These are phyloP conservation scores for Arthrinium phaeospermum DNA, from an alignment of 2,329 filamentous ascomycete species.

Conservation along the genomic window DNA sequence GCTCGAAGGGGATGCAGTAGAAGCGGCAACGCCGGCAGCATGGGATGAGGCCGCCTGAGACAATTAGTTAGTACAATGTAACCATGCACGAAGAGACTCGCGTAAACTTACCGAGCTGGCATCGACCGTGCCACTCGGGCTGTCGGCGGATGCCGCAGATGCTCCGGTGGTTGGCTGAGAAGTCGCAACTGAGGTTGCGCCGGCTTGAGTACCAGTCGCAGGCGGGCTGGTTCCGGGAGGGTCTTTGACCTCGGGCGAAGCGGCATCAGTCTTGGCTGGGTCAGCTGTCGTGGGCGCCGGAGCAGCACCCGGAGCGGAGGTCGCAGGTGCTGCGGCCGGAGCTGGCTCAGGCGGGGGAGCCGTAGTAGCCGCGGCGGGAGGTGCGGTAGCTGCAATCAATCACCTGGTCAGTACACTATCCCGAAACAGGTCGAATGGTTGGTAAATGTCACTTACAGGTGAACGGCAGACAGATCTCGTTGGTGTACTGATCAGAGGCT, in stretches of 20 bases:
- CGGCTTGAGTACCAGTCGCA: conserved; percentile 1
- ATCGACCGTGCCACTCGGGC: neutral
- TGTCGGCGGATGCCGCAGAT: conserved; percentile 6
- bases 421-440: neutral
- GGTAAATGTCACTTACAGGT: conserved; percentile 17
- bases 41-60: neutral
- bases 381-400: conserved; percentile 18
- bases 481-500: neutral
- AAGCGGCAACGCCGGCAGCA: neutral
- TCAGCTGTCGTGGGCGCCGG: neutral
- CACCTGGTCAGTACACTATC: conserved; percentile 12
- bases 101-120: conserved; percentile 1
- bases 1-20: conserved; percentile 6
- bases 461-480: conserved; percentile 5
- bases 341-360: neutral
- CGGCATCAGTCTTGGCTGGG: neutral
- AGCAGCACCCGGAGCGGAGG: neutral
- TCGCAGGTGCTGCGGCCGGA: neutral
- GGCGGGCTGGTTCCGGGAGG: neutral
- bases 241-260: conserved; percentile 7
- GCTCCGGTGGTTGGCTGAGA: neutral
- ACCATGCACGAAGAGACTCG: neutral
- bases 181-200: neutral
- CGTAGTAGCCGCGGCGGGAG: conserved; percentile 12
- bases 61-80: neutral